These are phyloP conservation scores for Margaritispora aquatica DNA, from an alignment of 495 filamentous ascomycete genomes.

Conservation along the genomic window DNA sequence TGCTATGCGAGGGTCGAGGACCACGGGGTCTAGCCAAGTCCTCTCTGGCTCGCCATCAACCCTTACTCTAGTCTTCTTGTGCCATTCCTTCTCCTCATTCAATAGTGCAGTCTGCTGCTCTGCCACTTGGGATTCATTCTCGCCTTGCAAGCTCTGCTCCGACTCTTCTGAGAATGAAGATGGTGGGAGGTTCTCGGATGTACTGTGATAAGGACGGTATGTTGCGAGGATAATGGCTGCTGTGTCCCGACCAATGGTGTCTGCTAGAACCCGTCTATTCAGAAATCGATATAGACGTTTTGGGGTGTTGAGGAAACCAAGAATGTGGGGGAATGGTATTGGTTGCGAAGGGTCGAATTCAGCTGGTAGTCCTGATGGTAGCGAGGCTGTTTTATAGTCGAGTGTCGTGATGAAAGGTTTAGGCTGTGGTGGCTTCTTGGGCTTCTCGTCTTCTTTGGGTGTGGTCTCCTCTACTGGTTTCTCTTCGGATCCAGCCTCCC, in stretches of 20 bases:
- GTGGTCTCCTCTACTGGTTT: constrained; percentile 25
- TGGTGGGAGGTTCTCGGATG: background rate
- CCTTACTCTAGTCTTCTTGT: constrained; percentile 68
- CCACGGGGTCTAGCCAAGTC: constrained; percentile 71
- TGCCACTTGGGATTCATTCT: constrained; percentile 11
- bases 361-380: constrained; percentile 55
- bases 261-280: constrained; percentile 77
- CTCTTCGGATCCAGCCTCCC: constrained; percentile 1
- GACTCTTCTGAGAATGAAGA: constrained; percentile 30
- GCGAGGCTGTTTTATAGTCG: constrained; percentile 57
- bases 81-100: constrained; percentile 82
- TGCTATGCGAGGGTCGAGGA: constrained; percentile 71
- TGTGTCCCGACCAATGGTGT: constrained; percentile 81
- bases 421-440: constrained; percentile 46
- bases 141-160: constrained; percentile 2
- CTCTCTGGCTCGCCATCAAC: constrained; percentile 47
- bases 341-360: constrained; percentile 59
- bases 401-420: constrained; percentile 61
- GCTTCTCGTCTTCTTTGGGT: constrained; percentile 22
- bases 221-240: constrained; percentile 73
- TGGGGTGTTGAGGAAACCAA: constrained; percentile 89
- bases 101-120: constrained; percentile 69
- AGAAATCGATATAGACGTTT: constrained; percentile 84
- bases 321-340: constrained; percentile 78
- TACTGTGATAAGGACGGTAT: constrained; percentile 40